These are phyloP conservation scores for Moricandia moricandioides DNA, from an alignment of 345 rosid species.

Conservation along the genomic window DNA sequence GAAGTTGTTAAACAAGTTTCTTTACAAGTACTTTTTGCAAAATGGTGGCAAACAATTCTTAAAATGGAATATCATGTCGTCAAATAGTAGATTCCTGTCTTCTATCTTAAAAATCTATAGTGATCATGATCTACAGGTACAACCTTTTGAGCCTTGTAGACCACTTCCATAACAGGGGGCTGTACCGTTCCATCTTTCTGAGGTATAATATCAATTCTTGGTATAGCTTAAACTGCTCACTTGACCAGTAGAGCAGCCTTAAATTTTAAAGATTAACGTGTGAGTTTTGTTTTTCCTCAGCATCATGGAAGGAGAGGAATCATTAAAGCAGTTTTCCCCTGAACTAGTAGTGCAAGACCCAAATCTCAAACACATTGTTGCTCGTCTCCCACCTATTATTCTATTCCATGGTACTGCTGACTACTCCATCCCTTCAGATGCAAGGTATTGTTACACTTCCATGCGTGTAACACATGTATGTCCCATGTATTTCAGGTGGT, in stretches of 20 bases:
- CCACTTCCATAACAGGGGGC: conserved; percentile 82
- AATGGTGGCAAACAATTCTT: background rate
- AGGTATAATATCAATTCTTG: conserved; percentile 41
- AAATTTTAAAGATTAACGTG: background rate
- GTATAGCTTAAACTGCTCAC: conserved; percentile 8
- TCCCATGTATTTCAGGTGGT: conserved; percentile 6
- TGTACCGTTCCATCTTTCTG: conserved; percentile 74
- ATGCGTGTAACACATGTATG: conserved; percentile 10
- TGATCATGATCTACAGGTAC: conserved; percentile 56
- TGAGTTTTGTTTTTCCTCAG: conserved; percentile 39
- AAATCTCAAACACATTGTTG: conserved; percentile 46
- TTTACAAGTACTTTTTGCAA: background rate
- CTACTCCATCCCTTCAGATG: conserved; percentile 86
- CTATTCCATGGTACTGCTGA: conserved; percentile 94
- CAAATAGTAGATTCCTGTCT: conserved; percentile 11
- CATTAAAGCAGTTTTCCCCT: conserved; percentile 73
- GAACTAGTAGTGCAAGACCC: conserved; percentile 74
- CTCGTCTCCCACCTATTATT: conserved; percentile 73
- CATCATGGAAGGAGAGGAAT: conserved; percentile 96
- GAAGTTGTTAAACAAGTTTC: background rate
- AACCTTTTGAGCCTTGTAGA: conserved; percentile 79
- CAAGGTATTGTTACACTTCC: conserved; percentile 54
- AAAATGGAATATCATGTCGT: background rate
- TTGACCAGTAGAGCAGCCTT: background rate
- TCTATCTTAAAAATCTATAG: background rate